phyloP scores from a whole-genome alignment of 805 yeast genomes.

The Sugiyamaella americana region DNA sequence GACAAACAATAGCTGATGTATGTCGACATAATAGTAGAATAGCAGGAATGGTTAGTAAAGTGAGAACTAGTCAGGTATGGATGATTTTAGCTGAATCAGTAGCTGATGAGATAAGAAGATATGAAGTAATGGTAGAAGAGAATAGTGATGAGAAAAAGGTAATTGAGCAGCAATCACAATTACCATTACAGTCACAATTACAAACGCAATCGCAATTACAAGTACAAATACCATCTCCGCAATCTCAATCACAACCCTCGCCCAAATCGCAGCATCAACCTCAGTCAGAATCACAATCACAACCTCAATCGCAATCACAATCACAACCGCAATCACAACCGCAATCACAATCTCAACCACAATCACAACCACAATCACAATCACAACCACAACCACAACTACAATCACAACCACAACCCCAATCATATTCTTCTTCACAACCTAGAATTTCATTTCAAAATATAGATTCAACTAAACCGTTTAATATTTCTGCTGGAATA shows the following conservation, averaged over 20 bases:
- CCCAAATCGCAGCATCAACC: not conserved
- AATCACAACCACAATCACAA: not conserved
- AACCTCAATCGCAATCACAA: too few relatives aligned
- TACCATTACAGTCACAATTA: constrained; percentile 1
- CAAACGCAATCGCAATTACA: not conserved
- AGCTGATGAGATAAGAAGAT: constrained; percentile 28
- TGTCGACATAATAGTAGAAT: constrained; percentile 53
- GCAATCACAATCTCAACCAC: not conserved
- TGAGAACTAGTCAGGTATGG: constrained; percentile 62
- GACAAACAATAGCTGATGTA: constrained; percentile 45
- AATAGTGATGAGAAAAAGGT: not conserved
- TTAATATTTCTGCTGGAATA: not conserved
- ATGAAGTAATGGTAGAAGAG: not conserved
- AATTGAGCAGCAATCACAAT: not conserved
- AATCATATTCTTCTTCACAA: not conserved
- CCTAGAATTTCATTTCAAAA: not conserved
- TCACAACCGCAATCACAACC: not conserved
- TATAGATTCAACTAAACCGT: not conserved
- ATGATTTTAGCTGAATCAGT: constrained; percentile 47
- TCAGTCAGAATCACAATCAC: too few relatives aligned
- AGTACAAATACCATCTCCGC: not conserved
- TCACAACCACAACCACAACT: not conserved
- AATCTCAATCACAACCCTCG: not conserved
- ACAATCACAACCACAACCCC: not conserved
- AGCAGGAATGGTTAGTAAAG: constrained; percentile 39